Evolutionary conservation across 2,329 filamentous ascomycete species (phyloP), one percentile per base, ranked within the genome.

Genomic region (Penicillium sp.): DNA sequence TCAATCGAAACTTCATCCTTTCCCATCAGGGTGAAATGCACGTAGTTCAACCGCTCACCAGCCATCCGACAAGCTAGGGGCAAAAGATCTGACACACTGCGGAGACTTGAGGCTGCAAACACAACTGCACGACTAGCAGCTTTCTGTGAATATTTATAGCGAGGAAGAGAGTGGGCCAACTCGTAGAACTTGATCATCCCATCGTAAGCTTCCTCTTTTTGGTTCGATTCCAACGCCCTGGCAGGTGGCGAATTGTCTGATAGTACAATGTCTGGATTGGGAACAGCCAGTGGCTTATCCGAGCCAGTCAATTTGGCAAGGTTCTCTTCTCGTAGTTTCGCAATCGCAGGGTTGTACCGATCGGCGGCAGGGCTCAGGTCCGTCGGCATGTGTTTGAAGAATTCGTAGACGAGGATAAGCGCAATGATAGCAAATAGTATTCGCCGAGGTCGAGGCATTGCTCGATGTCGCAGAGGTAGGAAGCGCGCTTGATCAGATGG

Each of bases 11-110:
- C 82, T 12, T 87, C 82, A 57, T 86, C 88, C 56, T 88, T 82
- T 47, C 91, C 88, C 75, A 95, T 82, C 4, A 97, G 75, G 0
- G 84, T 88, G 68, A 96, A 88, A 70, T 97, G 93, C 9, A 97
- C 91, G 59, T 85, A 82, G 67, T 85, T 96, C 56, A 82, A 79
- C 53, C 83, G 80, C 72, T 86, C 82, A 22, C 73, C 72, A 7
- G 86, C 87, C 92, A 97, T 97, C 65, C 90, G 84, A 72, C 94
- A 97, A 6, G 92, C 90, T 68, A 96, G 79, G 0, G 91, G 91
- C 31, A 96, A 77, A 50, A 97, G 71, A 31, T 83, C 82, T 0
- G 89, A 82, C 16, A 86, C 84, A 68, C 90, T 94, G 70, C 83
- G 83, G 48, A 95, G 74, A 58, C 82, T 91, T 0, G 89, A 87